Evolutionary conservation across 768 basidiomycete genomes (phyloP).

Genomic region (Saitozyma sp.): DNA sequence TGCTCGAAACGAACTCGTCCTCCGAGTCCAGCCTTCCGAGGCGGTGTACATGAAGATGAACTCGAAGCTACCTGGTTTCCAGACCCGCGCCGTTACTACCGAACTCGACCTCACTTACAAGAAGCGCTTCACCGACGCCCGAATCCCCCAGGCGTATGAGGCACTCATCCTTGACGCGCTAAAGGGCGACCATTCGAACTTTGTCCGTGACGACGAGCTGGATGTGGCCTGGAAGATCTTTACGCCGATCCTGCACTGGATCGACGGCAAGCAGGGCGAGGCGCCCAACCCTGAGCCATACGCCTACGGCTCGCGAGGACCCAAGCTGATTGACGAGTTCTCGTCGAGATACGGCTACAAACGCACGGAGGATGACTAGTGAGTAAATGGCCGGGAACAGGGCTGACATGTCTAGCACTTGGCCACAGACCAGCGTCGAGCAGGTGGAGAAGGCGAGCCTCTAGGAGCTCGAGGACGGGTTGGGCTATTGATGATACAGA

Average conservation of each 20-base stretch:
- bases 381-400: slow-evolving; percentile 52
- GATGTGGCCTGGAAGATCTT: slow-evolving; percentile 91
- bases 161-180: slow-evolving; percentile 91
- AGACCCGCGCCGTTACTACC: slow-evolving; percentile 84
- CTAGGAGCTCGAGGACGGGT: slow-evolving; percentile 5
- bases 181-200: slow-evolving; percentile 98
- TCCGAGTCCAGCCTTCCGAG: slow-evolving; percentile 94
- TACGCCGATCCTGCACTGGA: slow-evolving; percentile 80
- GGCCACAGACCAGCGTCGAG: slow-evolving; percentile 68
- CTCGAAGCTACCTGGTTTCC: slow-evolving; percentile 86
- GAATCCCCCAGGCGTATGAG: slow-evolving; percentile 95
- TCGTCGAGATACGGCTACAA: slow-evolving; percentile 74
- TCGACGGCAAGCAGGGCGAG: slow-evolving; percentile 71
- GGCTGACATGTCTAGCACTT: slow-evolving; percentile 57
- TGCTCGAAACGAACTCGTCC: slow-evolving; percentile 92
- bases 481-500: background rate
- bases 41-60: slow-evolving; percentile 97
- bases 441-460: slow-evolving; percentile 15
- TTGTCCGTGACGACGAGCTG: slow-evolving; percentile 95
- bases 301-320: slow-evolving; percentile 94
- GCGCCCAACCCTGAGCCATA: slow-evolving; percentile 74
- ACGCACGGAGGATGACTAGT: slow-evolving; percentile 71
- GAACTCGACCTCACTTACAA: slow-evolving; percentile 99
- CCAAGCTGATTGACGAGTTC: slow-evolving; percentile 75
- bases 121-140: slow-evolving; percentile 81